These are phyloP conservation scores for Teunomyces barrocoloradensis DNA, from an alignment of 805 yeast species.

Conservation along the genomic window DNA sequence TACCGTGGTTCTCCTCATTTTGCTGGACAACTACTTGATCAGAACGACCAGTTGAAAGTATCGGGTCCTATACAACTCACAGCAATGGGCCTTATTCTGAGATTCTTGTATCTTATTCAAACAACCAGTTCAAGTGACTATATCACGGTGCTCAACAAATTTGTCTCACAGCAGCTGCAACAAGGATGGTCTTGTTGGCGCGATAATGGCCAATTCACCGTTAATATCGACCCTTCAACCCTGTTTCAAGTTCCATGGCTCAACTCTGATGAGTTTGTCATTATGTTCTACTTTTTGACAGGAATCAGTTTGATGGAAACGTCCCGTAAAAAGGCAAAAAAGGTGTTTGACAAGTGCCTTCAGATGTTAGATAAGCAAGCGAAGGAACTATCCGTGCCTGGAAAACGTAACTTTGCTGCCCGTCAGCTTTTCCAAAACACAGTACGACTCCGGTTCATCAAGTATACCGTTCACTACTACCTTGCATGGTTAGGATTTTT, in stretches of 20 bases:
- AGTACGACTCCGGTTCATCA: slow-evolving; percentile 28
- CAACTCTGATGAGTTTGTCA: slow-evolving; percentile 40
- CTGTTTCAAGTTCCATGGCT: slow-evolving; percentile 40
- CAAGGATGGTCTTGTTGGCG: slow-evolving; percentile 19
- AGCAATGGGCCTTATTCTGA: slow-evolving; percentile 15
- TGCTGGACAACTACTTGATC: slow-evolving; percentile 6
- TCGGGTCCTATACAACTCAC: slow-evolving; percentile 10
- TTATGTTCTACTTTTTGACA: slow-evolving; percentile 39
- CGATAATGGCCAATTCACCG: slow-evolving; percentile 14
- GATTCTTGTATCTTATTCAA: slow-evolving; percentile 12
- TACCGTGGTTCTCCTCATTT: slow-evolving; percentile 16
- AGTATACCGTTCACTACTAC: slow-evolving; percentile 31
- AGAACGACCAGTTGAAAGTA: slow-evolving; percentile 5
- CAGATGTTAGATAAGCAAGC: slow-evolving; percentile 28
- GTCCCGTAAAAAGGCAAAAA: slow-evolving; percentile 31
- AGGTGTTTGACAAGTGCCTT: slow-evolving; percentile 36
- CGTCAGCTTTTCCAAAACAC: slow-evolving; percentile 20
- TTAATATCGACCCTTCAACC: slow-evolving; percentile 1
- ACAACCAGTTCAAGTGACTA: slow-evolving; percentile 11
- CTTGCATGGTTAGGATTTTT: slow-evolving; percentile 36
- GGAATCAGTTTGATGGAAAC: slow-evolving; percentile 41
- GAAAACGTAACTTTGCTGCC: slow-evolving; percentile 14
- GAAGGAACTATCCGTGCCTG: slow-evolving; percentile 6
- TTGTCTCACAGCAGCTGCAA: slow-evolving; percentile 15
- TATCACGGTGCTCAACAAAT: slow-evolving; percentile 11